These are phyloP conservation scores for Botryobasidium botryosum DNA, from an alignment of 768 basidiomycete species.

Conservation along the genomic window DNA sequence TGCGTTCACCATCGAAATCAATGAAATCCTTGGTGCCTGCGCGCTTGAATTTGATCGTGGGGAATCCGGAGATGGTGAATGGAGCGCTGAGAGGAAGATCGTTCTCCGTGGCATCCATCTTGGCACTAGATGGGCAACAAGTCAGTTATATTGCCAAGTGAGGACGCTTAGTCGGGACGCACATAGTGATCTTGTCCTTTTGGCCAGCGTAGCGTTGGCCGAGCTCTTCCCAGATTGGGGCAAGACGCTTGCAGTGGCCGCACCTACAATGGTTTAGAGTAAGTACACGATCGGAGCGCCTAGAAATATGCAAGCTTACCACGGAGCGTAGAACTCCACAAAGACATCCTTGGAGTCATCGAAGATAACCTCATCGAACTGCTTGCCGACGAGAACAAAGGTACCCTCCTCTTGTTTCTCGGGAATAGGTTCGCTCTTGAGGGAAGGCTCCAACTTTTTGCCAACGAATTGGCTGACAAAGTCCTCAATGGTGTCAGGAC, in stretches of 20 bases:
- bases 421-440: constrained; percentile 86
- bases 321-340: constrained; percentile 91
- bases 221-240: constrained; percentile 83
- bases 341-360: constrained; percentile 90
- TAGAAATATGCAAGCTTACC: constrained; percentile 36
- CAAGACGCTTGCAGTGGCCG: constrained; percentile 93
- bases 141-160: constrained; percentile 3
- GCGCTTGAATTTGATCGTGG: constrained; percentile 91
- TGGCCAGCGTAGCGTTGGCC: constrained; percentile 65
- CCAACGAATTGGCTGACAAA: constrained; percentile 50
- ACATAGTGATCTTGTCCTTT: constrained; percentile 71
- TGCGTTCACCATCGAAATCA: constrained; percentile 87
- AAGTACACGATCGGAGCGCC: background rate
- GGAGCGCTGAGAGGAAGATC: constrained; percentile 78
- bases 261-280: constrained; percentile 32
- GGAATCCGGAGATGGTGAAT: constrained; percentile 82
- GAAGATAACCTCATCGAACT: constrained; percentile 72
- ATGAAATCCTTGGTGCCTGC: constrained; percentile 77
- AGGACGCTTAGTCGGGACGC: constrained; percentile 14
- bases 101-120: constrained; percentile 93
- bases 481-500: constrained; percentile 35
- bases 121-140: constrained; percentile 38
- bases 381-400: constrained; percentile 67
- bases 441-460: constrained; percentile 58
- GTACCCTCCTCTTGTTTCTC: constrained; percentile 69